Percentiles rank a stretch among this genome's conserved stretches.
Conservation (phyloP, 169 alveolate genomes). For the Eimeria necatrix region DNA sequence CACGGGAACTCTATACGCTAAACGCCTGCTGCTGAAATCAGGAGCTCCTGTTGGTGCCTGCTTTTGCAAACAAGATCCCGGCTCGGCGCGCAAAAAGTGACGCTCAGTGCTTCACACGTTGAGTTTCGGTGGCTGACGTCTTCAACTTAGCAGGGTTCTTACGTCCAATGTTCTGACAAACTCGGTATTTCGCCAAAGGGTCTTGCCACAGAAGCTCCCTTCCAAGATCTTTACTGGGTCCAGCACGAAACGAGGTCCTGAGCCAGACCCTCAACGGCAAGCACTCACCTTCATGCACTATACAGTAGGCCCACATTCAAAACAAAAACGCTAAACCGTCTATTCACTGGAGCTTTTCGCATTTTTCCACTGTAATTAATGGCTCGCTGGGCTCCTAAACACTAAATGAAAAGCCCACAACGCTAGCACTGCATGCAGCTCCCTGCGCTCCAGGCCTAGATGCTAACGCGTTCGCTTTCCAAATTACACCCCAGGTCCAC, state of each 20-base stretch:
- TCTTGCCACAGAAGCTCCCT: slow-evolving; percentile 92
- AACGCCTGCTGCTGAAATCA: no score
- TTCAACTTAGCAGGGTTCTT: slow-evolving; percentile 1
- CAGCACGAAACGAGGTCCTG: slow-evolving; percentile 94
- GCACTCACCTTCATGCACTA: background rate
- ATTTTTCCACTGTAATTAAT: no score
- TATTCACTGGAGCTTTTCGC: background rate
- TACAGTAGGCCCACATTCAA: background rate
- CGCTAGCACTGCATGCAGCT: background rate
- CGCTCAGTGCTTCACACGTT: no score
- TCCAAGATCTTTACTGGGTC: slow-evolving; percentile 92
- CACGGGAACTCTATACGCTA: no score
- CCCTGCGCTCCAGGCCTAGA: background rate
- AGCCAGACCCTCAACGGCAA: background rate
- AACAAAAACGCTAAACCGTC: background rate
- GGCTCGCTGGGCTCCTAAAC: no score
- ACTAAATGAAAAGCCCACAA: background rate
- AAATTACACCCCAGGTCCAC: background rate
- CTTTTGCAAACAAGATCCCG: no score
- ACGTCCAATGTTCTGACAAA: slow-evolving; percentile 68
- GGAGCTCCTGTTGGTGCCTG: no score
- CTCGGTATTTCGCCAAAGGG: slow-evolving; percentile 78
- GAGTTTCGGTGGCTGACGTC: no score
- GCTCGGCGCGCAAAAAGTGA: no score
- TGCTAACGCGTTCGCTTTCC: background rate